Evolutionary conservation across 192 early-diverging fungal species (phyloP), one percentile per base, ranked within the genome.

Genomic region (Gryganskiella cystojenkinii): DNA sequence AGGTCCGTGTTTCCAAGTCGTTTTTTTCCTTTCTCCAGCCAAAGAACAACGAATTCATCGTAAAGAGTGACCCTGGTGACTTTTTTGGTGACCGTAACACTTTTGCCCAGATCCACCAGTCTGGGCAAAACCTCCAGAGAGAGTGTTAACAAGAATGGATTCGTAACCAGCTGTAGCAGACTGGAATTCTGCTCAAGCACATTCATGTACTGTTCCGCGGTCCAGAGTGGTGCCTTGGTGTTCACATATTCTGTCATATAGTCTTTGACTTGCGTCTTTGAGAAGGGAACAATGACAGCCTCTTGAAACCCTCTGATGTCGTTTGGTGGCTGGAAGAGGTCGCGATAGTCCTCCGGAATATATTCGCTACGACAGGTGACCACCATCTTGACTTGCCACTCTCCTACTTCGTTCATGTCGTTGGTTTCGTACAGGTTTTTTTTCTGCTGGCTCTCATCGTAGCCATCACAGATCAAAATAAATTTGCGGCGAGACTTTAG

Each of bases 351-450:
- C 1, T 15, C 2, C 4, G 28, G 28, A 30, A 61, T 13, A 10
- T 33, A 31, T 31, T 61, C 60, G n/a, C 35, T 61, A 1, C 60
- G 44, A 19, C 60, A 61, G 20, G 28, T 61, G 60, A 61, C 33
- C 3, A 61, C 13, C 60, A 61, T 61, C 45, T 61, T 17, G 4
- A n/a, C 60, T 2, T 43, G 28, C 60, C 60, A 61, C 19, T 49
- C 5, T n/a, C 45, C 60, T 33, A 1, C 1, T 17, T 49, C 2
- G 19, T 61, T 46, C 1, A 61, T n/a, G 1, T 30, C 1, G 60
- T 61, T 61, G 14, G 22, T 33, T 47, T 1, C 20, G n/a, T 61
- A 49, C 2, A 61, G 46, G 46, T 61, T 61, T 3, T 50, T 3
- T 24, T 3, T 46, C 28, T 61, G 45, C 14, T 61, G 22, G 42